Evolutionary conservation across 495 filamentous ascomycete species (phyloP).

Genomic region (Letharia columbiana): DNA sequence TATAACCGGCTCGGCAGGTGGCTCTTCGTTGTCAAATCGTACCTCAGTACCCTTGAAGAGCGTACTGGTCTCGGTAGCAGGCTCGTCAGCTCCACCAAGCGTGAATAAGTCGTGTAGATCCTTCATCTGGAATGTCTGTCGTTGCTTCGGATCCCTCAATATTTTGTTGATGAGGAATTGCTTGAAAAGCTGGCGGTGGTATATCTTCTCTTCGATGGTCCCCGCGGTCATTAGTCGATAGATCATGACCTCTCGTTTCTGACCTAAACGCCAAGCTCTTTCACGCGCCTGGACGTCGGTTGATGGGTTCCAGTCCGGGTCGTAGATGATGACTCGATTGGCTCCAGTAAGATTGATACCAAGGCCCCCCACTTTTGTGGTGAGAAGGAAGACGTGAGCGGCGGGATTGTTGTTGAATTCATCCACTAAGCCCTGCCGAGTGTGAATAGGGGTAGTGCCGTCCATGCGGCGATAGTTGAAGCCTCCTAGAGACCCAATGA

Average conservation of each 20-base stretch:
- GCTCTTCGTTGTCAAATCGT: slow-evolving; percentile 43
- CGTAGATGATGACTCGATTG: slow-evolving; percentile 92
- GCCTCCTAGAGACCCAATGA: slow-evolving; percentile 53
- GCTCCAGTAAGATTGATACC: slow-evolving; percentile 92
- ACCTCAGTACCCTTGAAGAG: slow-evolving; percentile 80
- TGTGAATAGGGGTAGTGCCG: slow-evolving; percentile 73
- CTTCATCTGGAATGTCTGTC: slow-evolving; percentile 71
- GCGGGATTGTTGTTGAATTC: slow-evolving; percentile 77
- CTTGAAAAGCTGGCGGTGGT: slow-evolving; percentile 96
- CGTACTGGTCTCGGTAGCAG: slow-evolving; percentile 69
- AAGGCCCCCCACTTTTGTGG: slow-evolving; percentile 88
- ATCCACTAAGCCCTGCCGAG: slow-evolving; percentile 76
- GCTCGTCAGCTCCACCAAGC: slow-evolving; percentile 58
- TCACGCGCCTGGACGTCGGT: slow-evolving; percentile 93
- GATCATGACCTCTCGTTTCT: slow-evolving; percentile 87
- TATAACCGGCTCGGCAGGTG: slow-evolving; percentile 21
- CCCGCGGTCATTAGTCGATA: slow-evolving; percentile 95
- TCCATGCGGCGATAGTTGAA: slow-evolving; percentile 88
- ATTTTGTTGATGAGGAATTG: slow-evolving; percentile 94
- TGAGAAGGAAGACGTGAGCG: slow-evolving; percentile 82
- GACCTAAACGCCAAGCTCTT: slow-evolving; percentile 88
- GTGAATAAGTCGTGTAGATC: slow-evolving; percentile 89
- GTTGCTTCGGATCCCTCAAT: slow-evolving; percentile 81
- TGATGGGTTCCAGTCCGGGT: slow-evolving; percentile 96
- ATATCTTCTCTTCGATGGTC: slow-evolving; percentile 98